Evolutionary conservation across 768 basidiomycete genomes (phyloP), one percentile per base, ranked within the genome.

Genomic region (Rhodosporidiobolus sp.): DNA sequence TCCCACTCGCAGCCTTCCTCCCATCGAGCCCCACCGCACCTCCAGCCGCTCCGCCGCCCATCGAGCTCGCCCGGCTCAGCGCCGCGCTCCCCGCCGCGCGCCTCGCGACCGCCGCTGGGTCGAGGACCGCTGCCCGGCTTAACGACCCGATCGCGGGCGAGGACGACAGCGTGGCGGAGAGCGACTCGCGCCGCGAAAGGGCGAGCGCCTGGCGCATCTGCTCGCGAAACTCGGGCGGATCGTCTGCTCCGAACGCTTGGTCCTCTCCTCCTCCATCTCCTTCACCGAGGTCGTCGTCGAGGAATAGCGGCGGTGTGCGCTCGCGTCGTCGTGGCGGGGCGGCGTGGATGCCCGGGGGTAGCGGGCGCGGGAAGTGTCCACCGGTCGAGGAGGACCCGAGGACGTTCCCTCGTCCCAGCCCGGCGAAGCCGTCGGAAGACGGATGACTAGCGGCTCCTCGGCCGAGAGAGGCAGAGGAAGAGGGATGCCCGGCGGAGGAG

Each of bases 1-100:
- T 8, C 4, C 74, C 73, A 0, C 11, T 22, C 14, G 65, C 66
- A 3, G 63, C 69, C 45, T 63, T 65, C 46, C 73, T 59, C 26
- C 54, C 65, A 28, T 70, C 56, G 43, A 70, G 56, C 10, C 24
- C 61, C 6, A 38, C 12, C 30, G 26, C 43, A 0, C 11, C n/a
- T 28, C 16, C 32, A 9, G 54, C 35, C n/a, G 26, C 24, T 28
- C 54, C 22, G 0, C 16, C 26, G 45, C 43, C 10, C 17, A 12
- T 30, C 46, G 8, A 17, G 49, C 11, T 8, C 28, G 16, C 3
- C 46, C 32, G 62, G 53, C 38, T 38, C 5, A 50, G 24, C 49
- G 62, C 32, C 46, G 62, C 62, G 34, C 11, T 49, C 20, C 32
- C 62, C 34, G 62, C 49, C 34, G 49, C 57, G 10, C 57, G 57